Percentiles rank a stretch among this genome's conserved stretches.
These are phyloP conservation scores for Trichoderma aggressivum DNA, from an alignment of 2,329 filamentous ascomycete species.

Conservation along the genomic window DNA sequence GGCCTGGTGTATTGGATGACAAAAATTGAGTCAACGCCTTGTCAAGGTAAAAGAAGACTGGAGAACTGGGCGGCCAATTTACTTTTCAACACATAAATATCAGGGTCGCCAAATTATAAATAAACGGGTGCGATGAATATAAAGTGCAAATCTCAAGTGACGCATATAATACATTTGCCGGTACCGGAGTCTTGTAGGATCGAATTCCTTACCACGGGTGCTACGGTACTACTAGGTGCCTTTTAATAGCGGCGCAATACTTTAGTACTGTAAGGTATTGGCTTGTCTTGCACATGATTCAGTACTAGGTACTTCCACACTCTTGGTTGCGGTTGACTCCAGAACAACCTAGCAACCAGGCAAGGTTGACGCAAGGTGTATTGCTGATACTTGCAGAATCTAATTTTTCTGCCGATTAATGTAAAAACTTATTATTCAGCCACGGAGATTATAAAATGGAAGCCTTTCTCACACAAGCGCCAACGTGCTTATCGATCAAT, in stretches of 20 bases:
- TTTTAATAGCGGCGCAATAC: no score
- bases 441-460: not conserved
- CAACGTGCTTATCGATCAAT: not conserved
- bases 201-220: not conserved
- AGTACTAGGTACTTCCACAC: not conserved
- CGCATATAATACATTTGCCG: not conserved
- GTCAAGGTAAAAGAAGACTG: not conserved
- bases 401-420: not conserved
- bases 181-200: not conserved
- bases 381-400: not conserved
- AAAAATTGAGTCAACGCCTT: not conserved
- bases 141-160: not conserved
- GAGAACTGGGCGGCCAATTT: not conserved
- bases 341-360: not conserved
- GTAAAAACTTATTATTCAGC: not conserved
- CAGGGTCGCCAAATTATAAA: not conserved
- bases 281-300: not conserved
- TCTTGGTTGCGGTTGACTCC: not conserved
- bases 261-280: no score
- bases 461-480: not conserved
- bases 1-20: not conserved
- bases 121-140: not conserved
- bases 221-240: not conserved
- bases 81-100: not conserved
- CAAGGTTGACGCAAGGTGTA: not conserved